A percentile compares a stretch with the other conserved stretches of the same genome.
Conservation (phyloP, 2,329 filamentous ascomycete species). For the Lachnellula cervina region DNA sequence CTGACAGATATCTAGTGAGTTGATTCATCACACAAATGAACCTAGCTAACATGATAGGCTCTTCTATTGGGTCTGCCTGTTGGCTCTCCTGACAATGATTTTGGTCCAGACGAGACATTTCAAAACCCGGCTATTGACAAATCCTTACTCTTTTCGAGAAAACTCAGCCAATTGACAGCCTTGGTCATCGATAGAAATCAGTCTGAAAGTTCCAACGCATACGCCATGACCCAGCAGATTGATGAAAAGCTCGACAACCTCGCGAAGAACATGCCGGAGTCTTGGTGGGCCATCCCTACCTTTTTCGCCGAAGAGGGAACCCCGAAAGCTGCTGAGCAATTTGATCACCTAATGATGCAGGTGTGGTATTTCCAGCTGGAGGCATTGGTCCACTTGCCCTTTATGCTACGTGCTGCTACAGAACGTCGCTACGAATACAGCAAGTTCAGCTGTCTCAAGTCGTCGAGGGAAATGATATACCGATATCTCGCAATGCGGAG, state of each 20-base stretch:
- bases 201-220: conserved; percentile 18
- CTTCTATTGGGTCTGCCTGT: conserved; percentile 26
- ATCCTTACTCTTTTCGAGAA: conserved; percentile 20
- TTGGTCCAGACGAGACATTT: conserved; percentile 23
- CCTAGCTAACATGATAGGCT: conserved; percentile 8
- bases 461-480: conserved; percentile 26
- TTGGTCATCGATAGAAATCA: conserved; percentile 29
- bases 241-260: conserved; percentile 28
- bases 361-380: conserved; percentile 30
- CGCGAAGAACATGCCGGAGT: conserved; percentile 23
- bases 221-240: conserved; percentile 29
- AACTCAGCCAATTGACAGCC: conserved; percentile 20
- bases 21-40: background rate
- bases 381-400: conserved; percentile 28
- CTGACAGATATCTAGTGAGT: conserved; percentile 12
- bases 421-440: conserved; percentile 31
- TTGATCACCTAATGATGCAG: conserved; percentile 26
- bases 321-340: conserved; percentile 7
- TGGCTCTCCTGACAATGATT: conserved; percentile 16
- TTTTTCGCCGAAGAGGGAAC: conserved; percentile 10
- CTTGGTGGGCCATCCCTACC: conserved; percentile 27
- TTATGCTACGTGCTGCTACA: conserved; percentile 30
- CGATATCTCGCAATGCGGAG: conserved; percentile 24
- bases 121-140: conserved; percentile 21
- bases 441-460: conserved; percentile 28